Base-by-base conservation (phyloP, 805 yeast genomes). In the Danielia oregonensis region DNA sequence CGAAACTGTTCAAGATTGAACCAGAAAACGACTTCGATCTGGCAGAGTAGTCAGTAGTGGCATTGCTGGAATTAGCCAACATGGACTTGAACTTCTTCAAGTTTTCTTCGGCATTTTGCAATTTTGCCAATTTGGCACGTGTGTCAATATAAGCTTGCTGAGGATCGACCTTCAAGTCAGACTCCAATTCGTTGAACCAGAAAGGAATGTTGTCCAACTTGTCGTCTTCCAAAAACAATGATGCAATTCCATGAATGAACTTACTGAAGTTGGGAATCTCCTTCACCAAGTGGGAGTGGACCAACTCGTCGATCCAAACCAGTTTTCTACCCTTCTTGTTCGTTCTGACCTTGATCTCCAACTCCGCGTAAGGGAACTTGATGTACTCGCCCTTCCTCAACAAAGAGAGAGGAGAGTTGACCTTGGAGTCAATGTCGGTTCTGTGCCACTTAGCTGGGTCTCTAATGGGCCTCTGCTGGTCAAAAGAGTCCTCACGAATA, bases 251-350 rank as follows among this genome's bases (percentile, higher is more conserved):
- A 57, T 91, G 98, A 47, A 91, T 74, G 56, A 85, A 91, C 61
- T 88, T 86, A 33, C 96, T 86, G 54, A 91, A 91, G 52, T 86
- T 85, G 36, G 97, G 96, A 41, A 91, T 89, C 58, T 88, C 97
- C 55, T 86, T 88, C 30, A 88, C 95, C 48, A 91, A 69, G 53
- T 86, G 89, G 10, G 51, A 44, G 37, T 79, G 78, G 19, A 86
- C 81, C 51, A 91, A 73, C 44, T 91, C 98, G 47, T 80, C 82
- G 43, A 93, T 75, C 98, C 98, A 91, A 37, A 73, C 67, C 30
- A 71, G 36, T 59, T 70, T 81, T 60, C 61, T 72, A 61, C 55
- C 42, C 44, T 60, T 44, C 47, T 64, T 40, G 40, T 59, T 64
- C 46, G 75, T 70, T 51, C 74, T 71, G 39, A 81, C 67, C 46